Base-by-base conservation (phyloP, 1,284 basidiomycete species). In the Trichosporon ovoides region DNA sequence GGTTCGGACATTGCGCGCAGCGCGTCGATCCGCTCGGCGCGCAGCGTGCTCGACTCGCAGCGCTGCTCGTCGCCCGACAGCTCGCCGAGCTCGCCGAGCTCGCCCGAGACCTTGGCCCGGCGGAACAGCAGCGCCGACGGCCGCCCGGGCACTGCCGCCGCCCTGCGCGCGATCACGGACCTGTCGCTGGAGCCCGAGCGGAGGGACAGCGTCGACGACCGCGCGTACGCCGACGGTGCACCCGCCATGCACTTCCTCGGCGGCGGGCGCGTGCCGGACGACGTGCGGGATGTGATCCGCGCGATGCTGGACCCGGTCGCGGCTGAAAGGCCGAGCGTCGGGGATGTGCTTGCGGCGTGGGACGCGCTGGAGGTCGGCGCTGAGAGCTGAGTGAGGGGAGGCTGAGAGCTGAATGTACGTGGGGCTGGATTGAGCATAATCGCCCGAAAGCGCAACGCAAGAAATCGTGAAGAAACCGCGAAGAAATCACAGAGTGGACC, bases 251-350 rank as follows among this genome's bases (percentile, higher is more conserved):
- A 46, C 57, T 64, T 64, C 58, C 59, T 64, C 36, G 59, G 50
- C 19, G 46, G 52, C 2, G 57, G 50, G 36, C 35, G 64, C 20
- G 67, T 74, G 1, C 52, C 57, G 6, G 68, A 70, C 40, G 58
- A 52, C 28, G 57, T 70, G 33, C 62, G 70, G 19, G 59, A 66
- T 5, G 59, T 74, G 28, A 19, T 77, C 7, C 67, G 60, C 31
- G 56, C 52, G 14, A 78, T 77, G 74, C 56, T 77, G 24, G 62
- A 66, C 37, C 64, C 68, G 1, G 65, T 63, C 19, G 61, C 68
- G 3, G 59, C 56, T 37, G 52, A 51, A 19, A 64, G 76, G 38
- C 68, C 69, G 31, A 69, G 63, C 0, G 72, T 72, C 9, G 43
- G 55, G 14, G 70, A 72, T 20, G 56, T 77, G 16, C 60, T 68